phyloP scores from a whole-genome alignment of 2,329 filamentous ascomycete genomes.

The Colletotrichum sp. region DNA sequence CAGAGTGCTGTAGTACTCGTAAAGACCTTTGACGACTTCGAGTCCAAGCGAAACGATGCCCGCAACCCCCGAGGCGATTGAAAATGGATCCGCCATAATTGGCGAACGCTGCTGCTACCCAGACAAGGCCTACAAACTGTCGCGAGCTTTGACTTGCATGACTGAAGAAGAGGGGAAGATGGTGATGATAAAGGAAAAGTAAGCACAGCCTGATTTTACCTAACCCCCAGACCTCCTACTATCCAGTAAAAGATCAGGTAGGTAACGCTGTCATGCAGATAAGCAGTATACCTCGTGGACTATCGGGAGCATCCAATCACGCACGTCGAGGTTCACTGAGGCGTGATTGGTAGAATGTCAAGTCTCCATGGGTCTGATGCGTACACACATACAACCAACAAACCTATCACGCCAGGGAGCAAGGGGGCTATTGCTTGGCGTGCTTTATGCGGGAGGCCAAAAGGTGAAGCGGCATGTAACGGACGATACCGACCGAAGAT shows the following conservation, averaged over 20 bases:
- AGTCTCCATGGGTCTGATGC: fast-evolving
- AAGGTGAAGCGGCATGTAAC: fast-evolving
- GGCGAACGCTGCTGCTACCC: background rate
- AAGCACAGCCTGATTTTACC: no score
- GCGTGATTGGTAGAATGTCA: background rate
- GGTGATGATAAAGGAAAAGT: no score
- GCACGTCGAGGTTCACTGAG: fast-evolving
- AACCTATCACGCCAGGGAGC: no score
- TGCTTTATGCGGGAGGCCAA: background rate
- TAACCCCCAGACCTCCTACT: no score
- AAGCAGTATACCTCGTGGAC: fast-evolving
- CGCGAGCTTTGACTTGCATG: no score
- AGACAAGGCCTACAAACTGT: no score
- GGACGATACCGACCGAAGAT: background rate
- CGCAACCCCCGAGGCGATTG: slow-evolving; percentile 28
- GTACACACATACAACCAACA: background rate
- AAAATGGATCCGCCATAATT: background rate
- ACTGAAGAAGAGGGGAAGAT: no score
- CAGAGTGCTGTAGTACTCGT: slow-evolving; percentile 35
- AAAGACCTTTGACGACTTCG: slow-evolving; percentile 33
- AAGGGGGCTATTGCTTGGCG: no score
- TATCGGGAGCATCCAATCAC: fast-evolving
- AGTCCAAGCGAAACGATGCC: slow-evolving; percentile 42
- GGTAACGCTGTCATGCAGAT: fast-evolving
- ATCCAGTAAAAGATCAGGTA: background rate